Base-by-base conservation (phyloP, 2,329 filamentous ascomycete species). In the Apiospora aurea region DNA sequence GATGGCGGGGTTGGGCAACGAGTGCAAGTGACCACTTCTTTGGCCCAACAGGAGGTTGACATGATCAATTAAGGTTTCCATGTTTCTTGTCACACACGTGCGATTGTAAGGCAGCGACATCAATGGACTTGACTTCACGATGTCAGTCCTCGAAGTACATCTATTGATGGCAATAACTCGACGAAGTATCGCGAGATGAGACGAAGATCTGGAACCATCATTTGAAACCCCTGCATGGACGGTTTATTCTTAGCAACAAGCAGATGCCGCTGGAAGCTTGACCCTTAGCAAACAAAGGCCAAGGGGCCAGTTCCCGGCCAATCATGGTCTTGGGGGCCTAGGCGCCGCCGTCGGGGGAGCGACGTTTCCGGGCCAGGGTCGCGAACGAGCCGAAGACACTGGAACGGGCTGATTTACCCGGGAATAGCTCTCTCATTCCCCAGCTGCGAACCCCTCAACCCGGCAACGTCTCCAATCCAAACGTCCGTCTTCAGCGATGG, bases 61-160 rank as follows among this genome's bases (percentile, higher is more conserved):
- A 18, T 10, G 14, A 18, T 21, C 29, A 34, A 61, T 61, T 61
- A 61, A 61, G 29, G 53, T 61, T 61, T 43, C 4, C 13, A 43
- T 29, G 18, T 6, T 70, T 78, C 71, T 61, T 75, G 68, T 14
- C 75, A 43, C 34, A 14, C 29, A 14, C 29, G 44, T 21, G 44
- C 18, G 16, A 21, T 21, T 21, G 44, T n/a, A 49, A 49, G 21
- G 46, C n/a, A n/a, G 46, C 46, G 8, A 8, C 18, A n/a, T 2
- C 18, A 6, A 6, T 38, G 7, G 34, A 5, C 5, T 38, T 46
- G 16, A 46, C 2, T 10, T 71, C 76, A 77, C 76, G 47, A 69
- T 70, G 70, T 26, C 47, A 16, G 5, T 2, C 34, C 14, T 46
- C 8, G 8, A 21, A 49, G 8, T 10, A 11, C 46, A n/a, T 10